These are phyloP conservation scores for Melaleuca alternifolia DNA, from an alignment of 345 rosid species.

Conservation along the genomic window DNA sequence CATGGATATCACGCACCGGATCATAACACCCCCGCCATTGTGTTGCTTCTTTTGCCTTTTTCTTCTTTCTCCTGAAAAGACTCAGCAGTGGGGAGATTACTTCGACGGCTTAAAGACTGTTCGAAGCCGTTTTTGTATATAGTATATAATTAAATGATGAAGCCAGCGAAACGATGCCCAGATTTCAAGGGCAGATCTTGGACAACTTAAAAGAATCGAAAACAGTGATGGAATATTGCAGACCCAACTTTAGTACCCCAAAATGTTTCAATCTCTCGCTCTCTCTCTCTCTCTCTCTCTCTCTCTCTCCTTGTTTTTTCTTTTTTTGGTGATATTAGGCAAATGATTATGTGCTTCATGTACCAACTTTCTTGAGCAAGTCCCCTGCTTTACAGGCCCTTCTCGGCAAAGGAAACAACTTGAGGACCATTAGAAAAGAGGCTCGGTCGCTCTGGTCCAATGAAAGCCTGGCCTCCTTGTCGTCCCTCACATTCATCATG, in stretches of 20 bases:
- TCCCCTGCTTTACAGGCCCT: conserved; percentile 27
- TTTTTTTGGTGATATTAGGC: background rate
- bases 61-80: background rate
- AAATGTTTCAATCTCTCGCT: background rate
- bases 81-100: background rate
- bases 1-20: background rate
- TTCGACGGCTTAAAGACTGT: background rate
- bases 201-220: background rate
- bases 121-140: background rate
- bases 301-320: background rate
- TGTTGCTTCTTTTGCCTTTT: background rate
- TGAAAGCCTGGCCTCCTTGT: background rate
- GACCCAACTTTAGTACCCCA: background rate
- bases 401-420: background rate
- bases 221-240: background rate
- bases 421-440: background rate
- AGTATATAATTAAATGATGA: background rate
- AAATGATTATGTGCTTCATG: background rate
- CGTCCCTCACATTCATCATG: background rate
- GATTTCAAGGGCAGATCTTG: conserved; percentile 32
- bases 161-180: conserved; percentile 6
- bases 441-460: background rate
- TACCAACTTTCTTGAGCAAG: conserved; percentile 7
- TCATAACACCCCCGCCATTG: background rate
- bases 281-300: background rate